Conservation (phyloP, 176 grass and related monocot genomes). For the Dendrocalamus sinicus region DNA sequence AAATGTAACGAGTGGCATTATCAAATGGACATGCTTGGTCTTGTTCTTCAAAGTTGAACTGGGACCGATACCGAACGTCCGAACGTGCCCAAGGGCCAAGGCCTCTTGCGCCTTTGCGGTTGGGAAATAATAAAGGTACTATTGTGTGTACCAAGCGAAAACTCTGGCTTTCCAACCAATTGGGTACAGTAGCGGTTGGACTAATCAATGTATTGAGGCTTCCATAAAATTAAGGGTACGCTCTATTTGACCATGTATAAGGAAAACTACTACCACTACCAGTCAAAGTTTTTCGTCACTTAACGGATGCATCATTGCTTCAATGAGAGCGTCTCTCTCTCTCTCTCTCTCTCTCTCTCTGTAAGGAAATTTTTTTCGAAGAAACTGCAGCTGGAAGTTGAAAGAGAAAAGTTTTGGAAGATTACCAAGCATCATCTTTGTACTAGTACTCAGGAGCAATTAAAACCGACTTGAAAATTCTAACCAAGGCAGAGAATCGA, state of each 20-base stretch:
- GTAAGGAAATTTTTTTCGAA: too few species aligned
- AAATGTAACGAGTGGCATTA: slow-evolving; percentile 32
- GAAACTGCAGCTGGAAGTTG: too few species aligned
- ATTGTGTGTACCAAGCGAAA: too few species aligned
- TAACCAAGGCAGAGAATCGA: not conserved
- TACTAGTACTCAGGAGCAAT: not conserved
- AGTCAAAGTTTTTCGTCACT: not conserved
- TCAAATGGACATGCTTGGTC: slow-evolving; percentile 43
- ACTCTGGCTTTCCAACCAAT: too few species aligned
- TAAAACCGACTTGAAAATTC: not conserved
- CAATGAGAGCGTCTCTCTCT: not conserved
- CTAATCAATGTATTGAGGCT: not conserved
- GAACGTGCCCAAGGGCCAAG: too few species aligned
- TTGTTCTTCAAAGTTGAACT: slow-evolving; percentile 38
- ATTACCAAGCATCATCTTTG: too few species aligned
- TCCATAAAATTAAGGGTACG: not conserved
- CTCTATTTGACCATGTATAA: too few species aligned
- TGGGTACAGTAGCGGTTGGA: not conserved
- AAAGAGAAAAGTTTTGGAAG: too few species aligned
- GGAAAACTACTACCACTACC: not conserved
- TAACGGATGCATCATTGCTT: not conserved
- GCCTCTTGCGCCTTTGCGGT: not conserved
- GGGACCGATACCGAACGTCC: not conserved
- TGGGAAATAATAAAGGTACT: too few species aligned
- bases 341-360: too few species aligned